Conservation (phyloP, 2,329 filamentous ascomycete genomes). For the Cladorrhinum sp. region DNA sequence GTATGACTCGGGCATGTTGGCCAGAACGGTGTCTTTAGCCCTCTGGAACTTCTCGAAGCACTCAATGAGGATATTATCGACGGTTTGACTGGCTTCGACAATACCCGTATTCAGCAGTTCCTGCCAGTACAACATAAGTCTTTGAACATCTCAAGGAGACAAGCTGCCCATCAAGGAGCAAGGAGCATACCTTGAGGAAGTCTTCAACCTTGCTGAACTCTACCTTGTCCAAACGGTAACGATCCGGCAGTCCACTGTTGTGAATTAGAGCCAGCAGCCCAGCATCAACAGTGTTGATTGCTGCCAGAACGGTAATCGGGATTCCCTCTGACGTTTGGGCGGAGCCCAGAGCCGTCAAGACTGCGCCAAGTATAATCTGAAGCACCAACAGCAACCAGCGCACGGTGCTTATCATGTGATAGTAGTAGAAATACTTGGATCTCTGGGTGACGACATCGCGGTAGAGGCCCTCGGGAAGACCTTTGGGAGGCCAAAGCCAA, state of each 20-base stretch:
- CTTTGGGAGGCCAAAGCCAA: conserved; percentile 45
- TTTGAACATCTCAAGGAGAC: not conserved
- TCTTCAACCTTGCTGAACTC: conserved; percentile 51
- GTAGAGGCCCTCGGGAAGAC: conserved; percentile 49
- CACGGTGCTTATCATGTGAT: conserved; percentile 41
- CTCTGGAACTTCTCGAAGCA: conserved; percentile 46
- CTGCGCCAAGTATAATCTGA: conserved; percentile 49
- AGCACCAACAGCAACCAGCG: conserved; percentile 47
- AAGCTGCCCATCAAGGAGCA: not conserved
- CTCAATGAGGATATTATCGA: conserved; percentile 46
- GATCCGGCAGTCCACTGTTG: conserved; percentile 52
- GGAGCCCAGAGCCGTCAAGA: conserved; percentile 49
- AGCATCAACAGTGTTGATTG: conserved; percentile 48
- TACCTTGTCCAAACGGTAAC: conserved; percentile 48
- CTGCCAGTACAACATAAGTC: conserved; percentile 21
- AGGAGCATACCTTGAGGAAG: conserved; percentile 37
- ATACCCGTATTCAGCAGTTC: conserved; percentile 48
- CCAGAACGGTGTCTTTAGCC: conserved; percentile 46
- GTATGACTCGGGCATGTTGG: conserved; percentile 43
- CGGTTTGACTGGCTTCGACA: conserved; percentile 39
- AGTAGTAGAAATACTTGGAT: conserved; percentile 44
- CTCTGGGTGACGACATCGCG: conserved; percentile 45
- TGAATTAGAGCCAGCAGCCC: conserved; percentile 51
- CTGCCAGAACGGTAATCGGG: conserved; percentile 49
- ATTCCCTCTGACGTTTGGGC: conserved; percentile 37